A percentile compares a stretch with the other conserved stretches of the same genome.
Conservation (phyloP, 2,329 filamentous ascomycete species). For the Exserohilum rostratum region DNA sequence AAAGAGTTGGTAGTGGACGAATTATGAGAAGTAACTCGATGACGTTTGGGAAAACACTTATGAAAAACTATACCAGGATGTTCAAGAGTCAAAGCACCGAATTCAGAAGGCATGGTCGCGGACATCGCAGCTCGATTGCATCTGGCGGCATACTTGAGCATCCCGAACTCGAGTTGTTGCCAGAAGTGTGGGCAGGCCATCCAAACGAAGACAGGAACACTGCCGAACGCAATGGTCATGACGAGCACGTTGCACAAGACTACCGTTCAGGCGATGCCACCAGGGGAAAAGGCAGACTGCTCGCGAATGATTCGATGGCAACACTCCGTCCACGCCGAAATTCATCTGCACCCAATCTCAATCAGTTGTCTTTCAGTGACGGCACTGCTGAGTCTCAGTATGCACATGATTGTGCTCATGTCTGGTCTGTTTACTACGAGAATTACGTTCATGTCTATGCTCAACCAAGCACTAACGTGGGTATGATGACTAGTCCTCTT, state of each 20-base stretch:
- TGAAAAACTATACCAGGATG: conserved; percentile 54
- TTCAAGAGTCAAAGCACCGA: conserved; percentile 50
- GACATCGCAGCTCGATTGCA: conserved; percentile 53
- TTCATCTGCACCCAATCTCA: conserved; percentile 30
- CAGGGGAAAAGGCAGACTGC: conserved; percentile 19
- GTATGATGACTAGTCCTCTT: conserved; percentile 17
- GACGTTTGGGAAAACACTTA: conserved; percentile 49
- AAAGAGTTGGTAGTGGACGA: conserved; percentile 69
- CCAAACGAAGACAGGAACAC: conserved; percentile 12
- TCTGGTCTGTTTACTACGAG: conserved; percentile 47
- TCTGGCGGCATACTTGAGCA: conserved; percentile 52
- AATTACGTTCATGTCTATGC: conserved; percentile 39
- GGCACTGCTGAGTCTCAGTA: conserved; percentile 15
- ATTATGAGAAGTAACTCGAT: conserved; percentile 64
- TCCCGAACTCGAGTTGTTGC: conserved; percentile 56
- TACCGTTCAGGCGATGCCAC: conserved; percentile 5
- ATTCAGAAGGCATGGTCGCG: conserved; percentile 49
- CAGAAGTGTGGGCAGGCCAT: conserved; percentile 41
- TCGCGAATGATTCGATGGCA: conserved; percentile 28
- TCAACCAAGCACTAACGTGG: conserved; percentile 27
- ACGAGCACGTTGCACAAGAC: not conserved
- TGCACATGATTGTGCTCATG: conserved; percentile 32
- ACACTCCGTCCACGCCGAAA: conserved; percentile 33
- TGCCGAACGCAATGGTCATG: not conserved
- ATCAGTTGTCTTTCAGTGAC: conserved; percentile 15